These are phyloP conservation scores for Barnettozyma sp. DNA, from an alignment of 805 yeast species.

Conservation along the genomic window DNA sequence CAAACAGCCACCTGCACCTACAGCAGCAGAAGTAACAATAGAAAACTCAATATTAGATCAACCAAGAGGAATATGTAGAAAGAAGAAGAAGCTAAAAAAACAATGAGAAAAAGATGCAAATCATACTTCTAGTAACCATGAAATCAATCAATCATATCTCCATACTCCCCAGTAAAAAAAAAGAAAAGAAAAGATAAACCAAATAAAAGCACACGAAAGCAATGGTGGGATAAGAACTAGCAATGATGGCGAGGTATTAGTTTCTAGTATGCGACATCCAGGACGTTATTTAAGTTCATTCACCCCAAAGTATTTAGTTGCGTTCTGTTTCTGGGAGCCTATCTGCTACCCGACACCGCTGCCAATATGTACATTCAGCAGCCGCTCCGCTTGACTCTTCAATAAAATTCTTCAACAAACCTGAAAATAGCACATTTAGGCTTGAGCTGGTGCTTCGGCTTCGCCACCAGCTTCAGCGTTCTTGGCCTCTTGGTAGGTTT, in stretches of 20 bases:
- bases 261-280: too few relatives aligned
- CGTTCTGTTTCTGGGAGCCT: background rate
- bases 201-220: slow-evolving; percentile 4
- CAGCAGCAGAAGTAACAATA: too few relatives aligned
- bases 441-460: slow-evolving; percentile 13
- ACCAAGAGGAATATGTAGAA: slow-evolving; percentile 6
- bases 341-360: too few relatives aligned
- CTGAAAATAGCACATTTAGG: slow-evolving; percentile 11
- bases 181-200: slow-evolving; percentile 2
- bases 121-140: too few relatives aligned
- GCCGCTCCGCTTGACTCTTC: background rate
- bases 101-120: too few relatives aligned
- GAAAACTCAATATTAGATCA: slow-evolving; percentile 9
- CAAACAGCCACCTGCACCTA: too few relatives aligned
- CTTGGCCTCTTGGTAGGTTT: slow-evolving; percentile 90
- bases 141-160: too few relatives aligned
- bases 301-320: background rate
- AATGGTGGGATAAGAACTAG: background rate
- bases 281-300: too few relatives aligned
- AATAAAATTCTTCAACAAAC: slow-evolving; percentile 1
- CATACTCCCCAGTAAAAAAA: too few relatives aligned
- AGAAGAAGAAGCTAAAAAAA: slow-evolving; percentile 3
- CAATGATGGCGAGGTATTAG: background rate
- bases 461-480: slow-evolving; percentile 27
- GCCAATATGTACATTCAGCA: background rate